Evolutionary conservation across 2,329 filamentous ascomycete genomes (phyloP).

Genomic region (Cephalotrichum gorgonifer): DNA sequence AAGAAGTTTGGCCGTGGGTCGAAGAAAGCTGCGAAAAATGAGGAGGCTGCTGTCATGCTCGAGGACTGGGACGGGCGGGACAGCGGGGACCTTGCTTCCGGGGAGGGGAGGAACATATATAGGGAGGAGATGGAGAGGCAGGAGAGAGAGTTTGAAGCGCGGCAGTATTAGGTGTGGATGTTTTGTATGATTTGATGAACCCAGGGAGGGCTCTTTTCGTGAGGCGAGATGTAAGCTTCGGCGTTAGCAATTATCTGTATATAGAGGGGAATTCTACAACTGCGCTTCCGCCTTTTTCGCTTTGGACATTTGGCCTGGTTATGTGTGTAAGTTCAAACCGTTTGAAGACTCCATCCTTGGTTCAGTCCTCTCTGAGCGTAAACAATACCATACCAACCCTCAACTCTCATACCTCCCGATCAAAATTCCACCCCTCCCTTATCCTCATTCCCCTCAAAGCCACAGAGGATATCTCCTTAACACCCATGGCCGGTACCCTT

Average conservation of each 20-base stretch:
- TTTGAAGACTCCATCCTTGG: too few relatives aligned
- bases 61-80: constrained; percentile 16
- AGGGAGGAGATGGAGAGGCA: constrained; percentile 40
- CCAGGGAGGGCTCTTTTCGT: neutral
- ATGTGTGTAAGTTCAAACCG: too few relatives aligned
- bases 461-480: too few relatives aligned
- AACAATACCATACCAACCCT: too few relatives aligned
- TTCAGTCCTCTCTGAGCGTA: too few relatives aligned
- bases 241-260: neutral
- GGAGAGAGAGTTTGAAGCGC: constrained; percentile 25
- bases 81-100: too few relatives aligned
- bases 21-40: constrained; percentile 7
- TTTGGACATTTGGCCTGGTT: too few relatives aligned
- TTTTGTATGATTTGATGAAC: neutral
- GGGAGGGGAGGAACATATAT: constrained; percentile 29
- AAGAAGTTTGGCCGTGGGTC: constrained; percentile 17
- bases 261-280: neutral
- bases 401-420: too few relatives aligned
- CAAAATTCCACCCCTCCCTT: too few relatives aligned
- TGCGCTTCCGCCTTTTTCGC: neutral
- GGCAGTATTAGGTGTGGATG: constrained; percentile 7
- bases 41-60: constrained; percentile 8
- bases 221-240: neutral
- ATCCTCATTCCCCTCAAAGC: too few relatives aligned
- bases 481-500: too few relatives aligned